Percentiles rank a stretch among this genome's conserved stretches.
These are phyloP conservation scores for Stentor roeselii DNA, from an alignment of 73 alveolate genomes.

Conservation along the genomic window DNA sequence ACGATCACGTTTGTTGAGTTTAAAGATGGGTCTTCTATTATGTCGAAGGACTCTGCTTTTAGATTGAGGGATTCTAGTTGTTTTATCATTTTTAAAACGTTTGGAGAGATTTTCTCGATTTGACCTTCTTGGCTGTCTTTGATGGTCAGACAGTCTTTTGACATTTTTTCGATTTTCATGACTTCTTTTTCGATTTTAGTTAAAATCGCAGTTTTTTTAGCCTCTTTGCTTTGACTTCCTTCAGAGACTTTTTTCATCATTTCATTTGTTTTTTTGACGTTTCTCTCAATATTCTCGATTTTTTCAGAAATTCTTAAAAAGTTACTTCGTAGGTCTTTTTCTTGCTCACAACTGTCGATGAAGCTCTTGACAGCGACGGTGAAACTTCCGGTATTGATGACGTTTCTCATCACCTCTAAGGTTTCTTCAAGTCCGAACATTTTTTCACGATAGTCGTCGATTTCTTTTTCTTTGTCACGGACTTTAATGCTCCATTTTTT, in stretches of 20 bases:
- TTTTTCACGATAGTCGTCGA: neutral
- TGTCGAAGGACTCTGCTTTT: neutral
- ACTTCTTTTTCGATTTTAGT: neutral
- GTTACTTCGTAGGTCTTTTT: neutral
- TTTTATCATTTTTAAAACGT: neutral
- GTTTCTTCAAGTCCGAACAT: neutral
- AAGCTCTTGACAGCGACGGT: neutral
- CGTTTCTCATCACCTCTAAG: neutral
- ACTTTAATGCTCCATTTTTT: conserved; percentile 16
- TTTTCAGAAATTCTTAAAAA: neutral
- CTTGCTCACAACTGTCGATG: conserved; percentile 7
- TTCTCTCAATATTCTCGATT: neutral
- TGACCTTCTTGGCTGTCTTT: neutral
- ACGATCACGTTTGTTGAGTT: conserved; percentile 12
- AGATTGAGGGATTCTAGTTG: neutral
- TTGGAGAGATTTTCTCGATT: neutral
- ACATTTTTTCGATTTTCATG: neutral
- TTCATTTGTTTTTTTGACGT: neutral
- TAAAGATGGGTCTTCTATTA: conserved; percentile 9
- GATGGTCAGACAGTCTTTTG: neutral
- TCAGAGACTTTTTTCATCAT: neutral
- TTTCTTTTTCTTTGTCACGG: neutral
- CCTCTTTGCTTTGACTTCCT: neutral
- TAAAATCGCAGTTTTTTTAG: neutral
- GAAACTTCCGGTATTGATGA: neutral